Base-by-base conservation (phyloP, 148 eudicot species). In the Nepenthes gracilis region DNA sequence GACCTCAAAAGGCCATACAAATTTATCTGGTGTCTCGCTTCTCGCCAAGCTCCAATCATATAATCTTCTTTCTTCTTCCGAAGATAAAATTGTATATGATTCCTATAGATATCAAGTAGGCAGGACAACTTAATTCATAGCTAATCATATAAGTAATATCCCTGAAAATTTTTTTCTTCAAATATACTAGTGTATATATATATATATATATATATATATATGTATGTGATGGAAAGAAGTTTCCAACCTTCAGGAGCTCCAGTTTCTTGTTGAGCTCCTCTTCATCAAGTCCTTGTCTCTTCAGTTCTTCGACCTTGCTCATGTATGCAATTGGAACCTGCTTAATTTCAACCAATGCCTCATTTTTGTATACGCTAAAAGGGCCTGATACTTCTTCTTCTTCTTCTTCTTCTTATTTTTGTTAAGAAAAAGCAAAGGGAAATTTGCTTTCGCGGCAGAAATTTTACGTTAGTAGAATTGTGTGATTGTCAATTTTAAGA, bases 41-140 rank as follows among this genome's bases (percentile, higher is more conserved):
- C 97, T 83, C 2, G 80, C 78, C 66, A 91, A 47, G 72, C 97
- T 87, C 96, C 97, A 91, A 68, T 87, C 96, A 15, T 87, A 87
- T 43, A 87, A 32, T 53, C 96, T 85, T 64, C 90, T 81, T 23
- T 91, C 96, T 56, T 78, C 77, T 43, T 47, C 77, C 2, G 76
- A 63, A 4, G 97, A 91, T 58, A 91, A 75, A 4, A 91, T 83
- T n/a, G 72, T 60, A 50, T 83, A 73, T 0, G 97, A 85, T 54
- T 81, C 95, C 95, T 91, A 34, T 51, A 47, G 9, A 3, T 40
- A 6, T 33, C 23, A 50, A n/a, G 6, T 50, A 50, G 13, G 11
- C 54, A 50, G 4, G 13, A n/a, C 15, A 11, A 2, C 54, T 10
- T 50, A 6, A 50, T 23, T 23, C 23, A 23, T 23, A n/a, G 45